Conservation (phyloP, 345 rosid genomes). For the Eucalyptus sp. region DNA sequence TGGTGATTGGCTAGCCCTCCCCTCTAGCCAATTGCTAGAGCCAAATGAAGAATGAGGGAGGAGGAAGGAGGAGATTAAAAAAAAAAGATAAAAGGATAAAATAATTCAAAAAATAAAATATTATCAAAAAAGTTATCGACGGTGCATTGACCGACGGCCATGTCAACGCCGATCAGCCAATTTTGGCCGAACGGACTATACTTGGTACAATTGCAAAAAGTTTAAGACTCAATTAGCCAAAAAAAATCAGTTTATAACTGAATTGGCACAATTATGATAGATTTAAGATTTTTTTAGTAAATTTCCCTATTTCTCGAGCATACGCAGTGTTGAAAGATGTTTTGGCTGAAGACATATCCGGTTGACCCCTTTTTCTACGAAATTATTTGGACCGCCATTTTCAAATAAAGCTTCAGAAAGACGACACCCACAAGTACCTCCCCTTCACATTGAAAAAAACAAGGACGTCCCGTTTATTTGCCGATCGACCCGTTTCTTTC, state of each 20-base stretch:
- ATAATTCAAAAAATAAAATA: too few species aligned
- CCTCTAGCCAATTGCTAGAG: fast-evolving
- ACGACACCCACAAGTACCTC: neutral
- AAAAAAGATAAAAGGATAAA: too few species aligned
- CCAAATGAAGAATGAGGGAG: too few species aligned
- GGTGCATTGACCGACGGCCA: too few species aligned
- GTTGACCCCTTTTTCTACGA: neutral
- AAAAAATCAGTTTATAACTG: fast-evolving
- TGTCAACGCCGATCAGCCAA: fast-evolving
- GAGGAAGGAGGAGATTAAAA: too few species aligned
- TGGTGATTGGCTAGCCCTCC: too few species aligned
- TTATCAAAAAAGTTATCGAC: too few species aligned
- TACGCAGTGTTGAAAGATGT: neutral
- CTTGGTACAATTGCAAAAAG: fast-evolving
- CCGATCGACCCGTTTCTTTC: neutral
- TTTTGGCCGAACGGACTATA: fast-evolving
- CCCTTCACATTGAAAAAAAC: neutral
- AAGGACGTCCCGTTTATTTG: neutral
- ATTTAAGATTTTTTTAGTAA: fast-evolving
- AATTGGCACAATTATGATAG: fast-evolving
- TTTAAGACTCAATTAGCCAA: fast-evolving
- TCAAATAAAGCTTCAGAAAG: neutral
- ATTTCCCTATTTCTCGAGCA: fast-evolving
- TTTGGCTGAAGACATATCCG: neutral
- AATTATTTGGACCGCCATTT: neutral